Evolutionary conservation across 805 yeast genomes (phyloP), one percentile per base, ranked within the genome.

Genomic region (Saccharomycopsis lassenensis): DNA sequence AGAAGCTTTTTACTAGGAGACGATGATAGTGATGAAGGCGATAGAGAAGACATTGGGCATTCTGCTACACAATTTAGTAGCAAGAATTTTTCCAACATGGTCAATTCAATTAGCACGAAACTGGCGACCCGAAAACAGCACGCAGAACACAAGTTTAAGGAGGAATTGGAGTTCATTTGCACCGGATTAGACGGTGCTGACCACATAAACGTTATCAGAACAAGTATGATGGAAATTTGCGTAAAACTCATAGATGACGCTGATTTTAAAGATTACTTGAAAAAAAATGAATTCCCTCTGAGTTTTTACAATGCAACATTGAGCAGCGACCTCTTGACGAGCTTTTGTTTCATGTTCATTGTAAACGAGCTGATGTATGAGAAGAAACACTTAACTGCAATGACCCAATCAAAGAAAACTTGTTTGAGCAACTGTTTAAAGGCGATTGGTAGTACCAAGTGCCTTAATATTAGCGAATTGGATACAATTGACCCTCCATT

Each of bases 291-390:
- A 5, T 15, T 35, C 7, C 31, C 33, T 4, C 4, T 22, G 5
- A 5, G 11, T 8, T 29, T 29, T 21, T 23, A 21, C 18, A 5
- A 21, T 6, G 7, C 33, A n/a, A 10, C 11, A 4, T 5, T 12
- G 14, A 16, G 20, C 7, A 14, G 23, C 11, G 39, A 35, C 24
- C 34, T 34, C 5, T 7, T 35, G 4, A 17, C 24, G 5, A 6
- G n/a, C 4, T 27, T 35, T 14, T 35, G 34, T 14, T 35, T 35
- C 30, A 34, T 33, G 7, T 21, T 35, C 28, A 28, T 35, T 23
- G 16, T 35, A 14, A 17, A 35, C 18, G 39, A 35, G 19, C 6
- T 33, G 6, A 12, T 33, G 6, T 7, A 28, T 14, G n/a, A 11
- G 11, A 5, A 10, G 6, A 15, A 7, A 20, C 10, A 11, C 6